phyloP scores from a whole-genome alignment of 768 basidiomycete species.

The Phlebiopsis flavidoalba region DNA sequence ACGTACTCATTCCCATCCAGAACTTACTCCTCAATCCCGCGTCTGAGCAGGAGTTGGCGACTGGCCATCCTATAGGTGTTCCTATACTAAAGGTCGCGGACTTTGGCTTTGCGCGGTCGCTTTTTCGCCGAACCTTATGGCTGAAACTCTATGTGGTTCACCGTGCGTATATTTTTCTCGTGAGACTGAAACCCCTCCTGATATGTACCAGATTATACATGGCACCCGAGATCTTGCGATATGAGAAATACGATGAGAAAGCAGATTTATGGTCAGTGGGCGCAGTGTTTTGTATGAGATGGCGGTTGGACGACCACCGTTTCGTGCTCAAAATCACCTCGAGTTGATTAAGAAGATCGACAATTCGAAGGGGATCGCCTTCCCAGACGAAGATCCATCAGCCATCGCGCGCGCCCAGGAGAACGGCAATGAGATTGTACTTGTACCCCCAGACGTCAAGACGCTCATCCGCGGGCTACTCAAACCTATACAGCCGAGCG shows the following conservation, averaged over 20 bases:
- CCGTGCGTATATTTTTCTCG: conserved; percentile 53
- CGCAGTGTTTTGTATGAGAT: conserved; percentile 93
- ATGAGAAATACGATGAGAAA: conserved; percentile 97
- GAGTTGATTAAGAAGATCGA: conserved; percentile 94
- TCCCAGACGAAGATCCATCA: conserved; percentile 84
- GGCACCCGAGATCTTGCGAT: conserved; percentile 97
- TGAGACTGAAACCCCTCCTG: neutral
- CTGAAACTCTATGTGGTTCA: conserved; percentile 96
- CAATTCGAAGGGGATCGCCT: conserved; percentile 84
- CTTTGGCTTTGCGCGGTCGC: conserved; percentile 93
- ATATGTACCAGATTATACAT: conserved; percentile 72
- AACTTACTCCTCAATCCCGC: conserved; percentile 89
- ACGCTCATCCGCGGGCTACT: conserved; percentile 79
- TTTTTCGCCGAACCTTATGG: conserved; percentile 91
- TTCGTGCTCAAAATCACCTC: conserved; percentile 93
- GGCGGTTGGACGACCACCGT: conserved; percentile 89
- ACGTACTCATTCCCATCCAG: conserved; percentile 32
- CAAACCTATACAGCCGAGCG: conserved; percentile 76
- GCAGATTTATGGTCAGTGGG: conserved; percentile 99
- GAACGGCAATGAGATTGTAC: conserved; percentile 45
- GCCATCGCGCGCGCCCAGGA: conserved; percentile 36
- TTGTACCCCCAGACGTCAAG: conserved; percentile 82
- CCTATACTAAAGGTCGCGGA: conserved; percentile 97
- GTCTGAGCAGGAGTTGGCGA: conserved; percentile 68
- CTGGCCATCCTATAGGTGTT: conserved; percentile 87